phyloP scores from a whole-genome alignment of 495 filamentous ascomycete genomes.

The Penicillium atrosanguineum region DNA sequence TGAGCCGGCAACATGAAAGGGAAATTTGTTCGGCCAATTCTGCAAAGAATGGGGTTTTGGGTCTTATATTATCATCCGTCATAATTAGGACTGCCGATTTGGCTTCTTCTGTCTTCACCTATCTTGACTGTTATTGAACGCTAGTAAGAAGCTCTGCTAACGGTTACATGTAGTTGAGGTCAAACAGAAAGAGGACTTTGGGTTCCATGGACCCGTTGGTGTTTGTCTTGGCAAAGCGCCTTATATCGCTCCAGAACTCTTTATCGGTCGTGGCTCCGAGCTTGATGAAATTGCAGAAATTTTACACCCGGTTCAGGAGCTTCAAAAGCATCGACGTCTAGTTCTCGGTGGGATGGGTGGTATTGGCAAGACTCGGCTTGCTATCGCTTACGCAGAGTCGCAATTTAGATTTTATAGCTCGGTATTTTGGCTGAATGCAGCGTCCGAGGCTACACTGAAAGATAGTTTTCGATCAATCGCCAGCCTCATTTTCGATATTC shows the following conservation, averaged over 20 bases:
- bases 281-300: neutral
- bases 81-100: no score
- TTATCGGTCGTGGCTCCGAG: constrained; percentile 8
- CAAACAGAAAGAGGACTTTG: neutral
- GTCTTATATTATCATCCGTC: no score
- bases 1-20: no score
- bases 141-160: neutral
- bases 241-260: constrained; percentile 6
- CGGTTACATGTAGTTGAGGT: neutral
- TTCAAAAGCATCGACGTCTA: constrained; percentile 2
- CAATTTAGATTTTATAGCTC: neutral
- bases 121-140: no score
- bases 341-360: constrained; percentile 11
- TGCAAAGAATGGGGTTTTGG: no score
- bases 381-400: constrained; percentile 12
- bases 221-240: constrained; percentile 3
- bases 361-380: constrained; percentile 17
- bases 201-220: constrained; percentile 5
- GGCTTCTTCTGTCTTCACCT: no score
- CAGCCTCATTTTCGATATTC: neutral
- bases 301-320: neutral
- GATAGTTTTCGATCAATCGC: constrained; percentile 10
- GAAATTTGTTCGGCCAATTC: no score
- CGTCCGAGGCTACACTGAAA: constrained; percentile 1
- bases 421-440: constrained; percentile 12